phyloP scores from a whole-genome alignment of 179 eudicot genomes.

The Spergularia azorica region DNA sequence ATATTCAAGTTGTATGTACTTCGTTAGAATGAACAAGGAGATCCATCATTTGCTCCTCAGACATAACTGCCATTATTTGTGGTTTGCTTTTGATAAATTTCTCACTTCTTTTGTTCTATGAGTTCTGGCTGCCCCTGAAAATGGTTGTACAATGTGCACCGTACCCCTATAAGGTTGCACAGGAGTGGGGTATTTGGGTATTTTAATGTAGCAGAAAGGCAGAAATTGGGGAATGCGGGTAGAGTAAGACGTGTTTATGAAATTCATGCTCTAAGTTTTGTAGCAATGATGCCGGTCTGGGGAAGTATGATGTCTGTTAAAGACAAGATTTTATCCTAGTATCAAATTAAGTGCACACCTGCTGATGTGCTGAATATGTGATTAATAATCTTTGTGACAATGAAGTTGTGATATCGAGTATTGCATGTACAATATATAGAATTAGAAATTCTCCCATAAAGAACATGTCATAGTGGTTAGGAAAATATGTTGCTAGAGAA shows the following conservation, averaged over 20 bases:
- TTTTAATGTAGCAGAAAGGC: no score
- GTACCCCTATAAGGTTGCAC: neutral
- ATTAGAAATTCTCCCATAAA: neutral
- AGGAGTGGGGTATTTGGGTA: neutral
- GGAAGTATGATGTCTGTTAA: neutral
- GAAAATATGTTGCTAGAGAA: neutral
- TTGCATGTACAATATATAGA: neutral
- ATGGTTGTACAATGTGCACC: neutral
- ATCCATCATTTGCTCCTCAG: neutral
- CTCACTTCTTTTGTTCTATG: neutral
- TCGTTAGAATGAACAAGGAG: neutral
- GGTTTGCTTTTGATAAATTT: conserved; percentile 5
- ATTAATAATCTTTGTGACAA: neutral
- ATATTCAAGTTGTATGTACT: neutral
- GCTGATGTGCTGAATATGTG: neutral
- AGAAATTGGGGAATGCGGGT: no score
- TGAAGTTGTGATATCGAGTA: neutral
- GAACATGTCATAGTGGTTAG: neutral
- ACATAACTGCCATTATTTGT: neutral
- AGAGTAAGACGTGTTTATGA: neutral
- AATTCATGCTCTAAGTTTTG: neutral
- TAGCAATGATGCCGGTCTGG: neutral
- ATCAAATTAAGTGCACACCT: neutral
- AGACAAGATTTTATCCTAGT: neutral
- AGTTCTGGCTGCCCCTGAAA: neutral